phyloP scores from a whole-genome alignment of 2,329 filamentous ascomycete species.

The Arthrobotrys iridis region DNA sequence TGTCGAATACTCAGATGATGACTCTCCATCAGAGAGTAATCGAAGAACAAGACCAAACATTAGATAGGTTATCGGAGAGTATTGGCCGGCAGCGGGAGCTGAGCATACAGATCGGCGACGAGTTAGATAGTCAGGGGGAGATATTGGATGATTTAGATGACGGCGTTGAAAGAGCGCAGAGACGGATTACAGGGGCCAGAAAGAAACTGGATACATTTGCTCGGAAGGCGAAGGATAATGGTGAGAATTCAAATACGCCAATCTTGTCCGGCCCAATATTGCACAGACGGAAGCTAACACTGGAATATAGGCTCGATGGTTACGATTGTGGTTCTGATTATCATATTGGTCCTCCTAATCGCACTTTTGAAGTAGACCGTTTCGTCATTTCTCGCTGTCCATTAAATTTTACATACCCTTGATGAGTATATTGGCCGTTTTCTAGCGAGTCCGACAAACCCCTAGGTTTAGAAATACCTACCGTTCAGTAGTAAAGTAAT shows the following conservation, averaged over 20 bases:
- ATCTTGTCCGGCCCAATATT: neutral
- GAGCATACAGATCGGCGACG: slow-evolving; percentile 94
- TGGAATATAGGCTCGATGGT: slow-evolving; percentile 63
- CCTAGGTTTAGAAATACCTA: neutral
- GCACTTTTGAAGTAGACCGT: slow-evolving; percentile 75
- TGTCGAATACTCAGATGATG: slow-evolving; percentile 87
- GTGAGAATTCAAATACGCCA: slow-evolving; percentile 9
- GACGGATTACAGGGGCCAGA: slow-evolving; percentile 78
- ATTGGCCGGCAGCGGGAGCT: slow-evolving; percentile 91
- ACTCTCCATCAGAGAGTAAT: slow-evolving; percentile 82
- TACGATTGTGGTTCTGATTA: slow-evolving; percentile 79
- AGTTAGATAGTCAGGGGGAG: slow-evolving; percentile 88
- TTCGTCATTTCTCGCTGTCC: slow-evolving; percentile 16
- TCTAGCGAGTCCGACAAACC: slow-evolving; percentile 30
- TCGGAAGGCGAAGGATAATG: slow-evolving; percentile 74
- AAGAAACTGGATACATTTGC: slow-evolving; percentile 77
- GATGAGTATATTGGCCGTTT: slow-evolving; percentile 2
- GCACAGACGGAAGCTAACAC: slow-evolving; percentile 65
- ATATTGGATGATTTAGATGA: slow-evolving; percentile 90
- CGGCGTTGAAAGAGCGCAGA: slow-evolving; percentile 81
- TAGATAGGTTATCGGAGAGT: slow-evolving; percentile 85
- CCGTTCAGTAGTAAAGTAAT: neutral
- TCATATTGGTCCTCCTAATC: slow-evolving; percentile 83
- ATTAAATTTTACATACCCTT: slow-evolving; percentile 52
- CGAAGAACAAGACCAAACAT: slow-evolving; percentile 88